These are phyloP conservation scores for Thermomucor indicae-seudaticae DNA, from an alignment of 371 early-diverging fungal genomes.

Conservation along the genomic window DNA sequence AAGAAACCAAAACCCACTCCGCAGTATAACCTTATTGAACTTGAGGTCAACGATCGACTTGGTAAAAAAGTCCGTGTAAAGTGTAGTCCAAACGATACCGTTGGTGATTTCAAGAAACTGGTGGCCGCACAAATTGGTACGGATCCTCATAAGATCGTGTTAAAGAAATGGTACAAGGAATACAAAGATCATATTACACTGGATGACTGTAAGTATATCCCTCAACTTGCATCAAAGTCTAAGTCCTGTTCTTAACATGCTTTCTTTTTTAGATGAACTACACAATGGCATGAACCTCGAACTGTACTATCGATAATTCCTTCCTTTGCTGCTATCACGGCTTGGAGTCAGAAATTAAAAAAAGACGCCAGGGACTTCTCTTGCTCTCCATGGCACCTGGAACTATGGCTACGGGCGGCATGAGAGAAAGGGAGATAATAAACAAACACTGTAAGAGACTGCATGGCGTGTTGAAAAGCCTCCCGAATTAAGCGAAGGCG, in stretches of 20 bases:
- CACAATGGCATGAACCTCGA: conserved; percentile 92
- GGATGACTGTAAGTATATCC: conserved; percentile 69
- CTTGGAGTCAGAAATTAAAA: too few species aligned
- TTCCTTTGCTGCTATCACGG: too few species aligned
- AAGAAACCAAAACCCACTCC: conserved; percentile 14
- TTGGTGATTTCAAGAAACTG: conserved; percentile 89
- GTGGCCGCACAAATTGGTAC: conserved; percentile 95
- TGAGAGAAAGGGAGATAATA: too few species aligned
- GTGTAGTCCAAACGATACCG: conserved; percentile 78
- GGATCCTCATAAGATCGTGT: conserved; percentile 81
- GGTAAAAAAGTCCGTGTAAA: conserved; percentile 94
- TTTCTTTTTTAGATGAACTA: conserved; percentile 65
- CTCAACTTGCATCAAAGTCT: neutral
- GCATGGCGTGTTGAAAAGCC: too few species aligned
- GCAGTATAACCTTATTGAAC: conserved; percentile 55
- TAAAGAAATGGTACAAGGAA: conserved; percentile 91
- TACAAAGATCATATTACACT: conserved; percentile 93
- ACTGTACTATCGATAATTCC: conserved; percentile 69
- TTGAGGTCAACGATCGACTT: conserved; percentile 83
- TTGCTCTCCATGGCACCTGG: too few species aligned
- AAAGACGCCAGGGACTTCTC: too few species aligned
- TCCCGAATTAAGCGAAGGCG: too few species aligned
- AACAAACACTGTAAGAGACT: too few species aligned
- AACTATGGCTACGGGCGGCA: too few species aligned
- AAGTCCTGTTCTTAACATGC: neutral